phyloP scores from a whole-genome alignment of 2,329 filamentous ascomycete genomes.

The Exophiala sp. region DNA sequence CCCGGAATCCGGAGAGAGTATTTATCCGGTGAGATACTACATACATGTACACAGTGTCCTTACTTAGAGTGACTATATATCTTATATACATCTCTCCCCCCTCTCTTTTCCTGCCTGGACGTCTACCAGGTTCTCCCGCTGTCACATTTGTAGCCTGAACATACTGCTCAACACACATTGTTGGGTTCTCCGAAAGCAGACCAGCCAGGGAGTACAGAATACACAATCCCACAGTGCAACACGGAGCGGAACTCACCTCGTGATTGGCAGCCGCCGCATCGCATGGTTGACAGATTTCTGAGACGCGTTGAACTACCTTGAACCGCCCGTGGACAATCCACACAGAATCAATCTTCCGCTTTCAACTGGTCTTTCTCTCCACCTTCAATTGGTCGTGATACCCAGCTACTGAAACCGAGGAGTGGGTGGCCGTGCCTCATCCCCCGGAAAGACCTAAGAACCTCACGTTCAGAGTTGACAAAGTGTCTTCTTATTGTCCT shows the following conservation, averaged over 20 bases:
- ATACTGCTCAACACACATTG: too few species aligned
- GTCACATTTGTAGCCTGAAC: too few species aligned
- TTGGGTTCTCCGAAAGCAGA: too few species aligned
- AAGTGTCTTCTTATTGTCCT: neutral
- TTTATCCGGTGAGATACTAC: too few species aligned
- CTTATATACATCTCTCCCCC: too few species aligned
- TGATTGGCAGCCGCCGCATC: conserved; percentile 20
- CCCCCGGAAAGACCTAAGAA: neutral
- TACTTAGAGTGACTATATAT: too few species aligned
- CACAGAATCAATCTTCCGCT: neutral
- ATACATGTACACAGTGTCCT: too few species aligned
- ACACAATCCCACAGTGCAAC: neutral
- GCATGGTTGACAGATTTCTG: conserved; percentile 26
- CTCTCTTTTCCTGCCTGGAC: too few species aligned
- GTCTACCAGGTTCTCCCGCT: too few species aligned
- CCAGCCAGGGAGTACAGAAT: neutral
- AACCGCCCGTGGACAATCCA: neutral
- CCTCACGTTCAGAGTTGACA: too few species aligned
- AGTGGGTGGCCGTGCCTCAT: neutral
- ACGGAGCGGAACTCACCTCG: conserved; percentile 17
- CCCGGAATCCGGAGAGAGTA: too few species aligned
- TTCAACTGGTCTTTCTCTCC: neutral
- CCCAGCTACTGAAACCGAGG: neutral
- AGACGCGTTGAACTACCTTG: conserved; percentile 11
- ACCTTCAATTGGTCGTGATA: too few species aligned